Percentiles rank a stretch among this genome's conserved stretches.
phyloP scores from a whole-genome alignment of 352 stramenopile species.

The Thalassiosira mediterranea region DNA sequence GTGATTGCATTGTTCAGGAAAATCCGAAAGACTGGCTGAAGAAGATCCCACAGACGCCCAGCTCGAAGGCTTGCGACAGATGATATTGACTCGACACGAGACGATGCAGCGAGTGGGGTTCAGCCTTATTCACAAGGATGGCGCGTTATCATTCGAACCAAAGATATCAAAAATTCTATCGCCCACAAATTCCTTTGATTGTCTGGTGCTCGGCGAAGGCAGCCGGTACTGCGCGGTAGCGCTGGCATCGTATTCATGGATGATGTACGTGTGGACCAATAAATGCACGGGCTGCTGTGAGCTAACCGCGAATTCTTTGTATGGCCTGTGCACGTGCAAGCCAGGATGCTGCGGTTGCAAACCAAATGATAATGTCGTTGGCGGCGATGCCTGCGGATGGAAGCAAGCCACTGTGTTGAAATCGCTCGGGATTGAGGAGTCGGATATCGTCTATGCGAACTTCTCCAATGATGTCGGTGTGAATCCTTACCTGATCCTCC shows the following conservation, averaged over 20 bases:
- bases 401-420: constrained; percentile 73
- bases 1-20: no score
- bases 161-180: constrained; percentile 48
- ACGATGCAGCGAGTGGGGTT: neutral
- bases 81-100: constrained; percentile 1
- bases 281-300: constrained; percentile 50
- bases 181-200: constrained; percentile 60
- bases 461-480: constrained; percentile 69
- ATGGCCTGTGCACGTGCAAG: constrained; percentile 20
- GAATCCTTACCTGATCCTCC: constrained; percentile 77
- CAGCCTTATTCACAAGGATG: neutral
- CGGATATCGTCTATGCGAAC: constrained; percentile 78
- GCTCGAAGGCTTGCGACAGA: neutral
- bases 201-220: constrained; percentile 66
- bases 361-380: constrained; percentile 35
- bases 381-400: constrained; percentile 69
- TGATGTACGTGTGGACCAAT: constrained; percentile 76
- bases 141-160: constrained; percentile 32
- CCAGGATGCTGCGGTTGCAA: constrained; percentile 16
- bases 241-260: constrained; percentile 83
- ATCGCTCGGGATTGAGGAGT: constrained; percentile 59
- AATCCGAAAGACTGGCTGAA: no score
- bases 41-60: neutral
- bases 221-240: constrained; percentile 70
- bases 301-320: constrained; percentile 25